These are phyloP conservation scores for Naganishia vishniacii DNA, from an alignment of 768 basidiomycete genomes.

Conservation along the genomic window DNA sequence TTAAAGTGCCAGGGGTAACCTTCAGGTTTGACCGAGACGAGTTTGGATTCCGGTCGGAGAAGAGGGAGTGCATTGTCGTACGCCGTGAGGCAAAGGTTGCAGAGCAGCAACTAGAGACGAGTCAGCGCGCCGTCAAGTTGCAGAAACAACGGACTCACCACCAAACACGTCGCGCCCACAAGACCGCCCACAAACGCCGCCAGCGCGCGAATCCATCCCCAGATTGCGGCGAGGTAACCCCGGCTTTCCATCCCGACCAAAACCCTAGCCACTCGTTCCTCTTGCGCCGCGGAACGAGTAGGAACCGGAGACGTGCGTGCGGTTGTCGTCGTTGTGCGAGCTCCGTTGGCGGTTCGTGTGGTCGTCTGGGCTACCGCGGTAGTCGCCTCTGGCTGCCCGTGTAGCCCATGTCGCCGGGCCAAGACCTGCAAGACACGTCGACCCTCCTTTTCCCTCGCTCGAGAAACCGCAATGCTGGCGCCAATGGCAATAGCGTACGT, in stretches of 20 bases:
- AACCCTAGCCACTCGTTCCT: conserved; percentile 38
- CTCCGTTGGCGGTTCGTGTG: background rate
- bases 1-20: conserved; percentile 36
- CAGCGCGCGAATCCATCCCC: conserved; percentile 34
- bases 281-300: conserved; percentile 23
- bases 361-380: background rate
- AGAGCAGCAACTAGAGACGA: conserved; percentile 36
- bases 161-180: conserved; percentile 37
- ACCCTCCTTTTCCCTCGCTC: conserved; percentile 39
- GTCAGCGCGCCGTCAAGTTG: background rate
- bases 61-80: conserved; percentile 40
- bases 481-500: conserved; percentile 39
- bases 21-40: conserved; percentile 33
- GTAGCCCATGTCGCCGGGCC: conserved; percentile 27
- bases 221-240: conserved; percentile 34
- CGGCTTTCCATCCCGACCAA: conserved; percentile 40
- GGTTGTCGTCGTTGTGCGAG: background rate
- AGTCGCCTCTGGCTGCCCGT: background rate
- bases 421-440: conserved; percentile 40
- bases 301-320: background rate
- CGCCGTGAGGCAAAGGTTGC: conserved; percentile 43
- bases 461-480: conserved; percentile 40
- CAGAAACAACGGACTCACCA: conserved; percentile 32
- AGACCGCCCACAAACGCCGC: conserved; percentile 43
- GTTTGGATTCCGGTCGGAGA: conserved; percentile 30